These are phyloP conservation scores for Aspergillus costaricaensis DNA, from an alignment of 2,329 filamentous ascomycete genomes.

Conservation along the genomic window DNA sequence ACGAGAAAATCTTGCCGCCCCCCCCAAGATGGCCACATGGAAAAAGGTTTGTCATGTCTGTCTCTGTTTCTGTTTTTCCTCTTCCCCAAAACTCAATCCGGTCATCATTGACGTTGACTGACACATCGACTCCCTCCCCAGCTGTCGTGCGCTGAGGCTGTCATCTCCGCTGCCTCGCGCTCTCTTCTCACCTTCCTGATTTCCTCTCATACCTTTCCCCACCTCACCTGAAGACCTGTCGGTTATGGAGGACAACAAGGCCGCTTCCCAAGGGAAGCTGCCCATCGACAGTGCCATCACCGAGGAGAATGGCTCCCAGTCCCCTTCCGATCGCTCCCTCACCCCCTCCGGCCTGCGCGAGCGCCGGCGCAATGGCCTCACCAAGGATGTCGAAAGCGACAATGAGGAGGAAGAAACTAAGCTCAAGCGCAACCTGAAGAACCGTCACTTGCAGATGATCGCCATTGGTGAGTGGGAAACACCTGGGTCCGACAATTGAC, in stretches of 20 bases:
- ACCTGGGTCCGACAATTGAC: not conserved
- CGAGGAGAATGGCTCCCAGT: not conserved
- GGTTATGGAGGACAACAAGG: not conserved
- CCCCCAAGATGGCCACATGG: not conserved
- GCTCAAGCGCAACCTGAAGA: slow-evolving; percentile 26
- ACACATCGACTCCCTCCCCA: not conserved
- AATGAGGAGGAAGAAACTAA: slow-evolving; percentile 9
- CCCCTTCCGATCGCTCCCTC: not conserved
- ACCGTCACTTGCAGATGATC: slow-evolving; percentile 28
- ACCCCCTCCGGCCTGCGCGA: not conserved
- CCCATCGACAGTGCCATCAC: not conserved
- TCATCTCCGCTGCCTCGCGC: not conserved
- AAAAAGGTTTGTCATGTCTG: no score
- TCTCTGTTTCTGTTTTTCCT: not conserved
- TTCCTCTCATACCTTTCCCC: not conserved
- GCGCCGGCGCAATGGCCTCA: not conserved
- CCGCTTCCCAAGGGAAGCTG: not conserved
- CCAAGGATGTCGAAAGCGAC: slow-evolving; percentile 7
- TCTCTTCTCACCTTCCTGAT: not conserved
- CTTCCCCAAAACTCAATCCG: not conserved
- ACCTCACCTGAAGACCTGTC: not conserved
- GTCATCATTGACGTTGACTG: not conserved
- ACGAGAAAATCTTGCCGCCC: no score
- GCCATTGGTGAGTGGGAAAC: slow-evolving; percentile 18
- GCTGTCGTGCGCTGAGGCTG: not conserved